These are phyloP conservation scores for Stereum hirsutum DNA, from an alignment of 1,284 basidiomycete genomes.

Conservation along the genomic window DNA sequence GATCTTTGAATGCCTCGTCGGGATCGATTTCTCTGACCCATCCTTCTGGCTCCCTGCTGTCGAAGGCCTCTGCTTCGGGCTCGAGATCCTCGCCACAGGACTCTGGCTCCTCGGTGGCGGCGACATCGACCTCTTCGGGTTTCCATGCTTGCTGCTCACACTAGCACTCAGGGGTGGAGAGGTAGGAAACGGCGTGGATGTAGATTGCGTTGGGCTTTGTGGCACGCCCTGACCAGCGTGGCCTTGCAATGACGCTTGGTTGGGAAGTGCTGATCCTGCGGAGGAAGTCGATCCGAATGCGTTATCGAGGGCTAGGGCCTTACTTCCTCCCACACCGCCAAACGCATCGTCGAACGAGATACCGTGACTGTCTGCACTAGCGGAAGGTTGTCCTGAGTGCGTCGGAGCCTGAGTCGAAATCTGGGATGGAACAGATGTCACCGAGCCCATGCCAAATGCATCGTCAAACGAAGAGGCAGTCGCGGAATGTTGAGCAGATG, in stretches of 20 bases:
- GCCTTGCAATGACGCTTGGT: too few species aligned
- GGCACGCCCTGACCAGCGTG: too few species aligned
- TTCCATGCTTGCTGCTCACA: slow-evolving; percentile 10
- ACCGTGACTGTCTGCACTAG: slow-evolving; percentile 10
- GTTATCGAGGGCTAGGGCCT: slow-evolving; percentile 32
- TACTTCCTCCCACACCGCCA: slow-evolving; percentile 34
- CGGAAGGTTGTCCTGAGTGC: slow-evolving; percentile 4
- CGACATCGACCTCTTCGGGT: slow-evolving; percentile 25
- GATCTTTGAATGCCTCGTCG: slow-evolving; percentile 55
- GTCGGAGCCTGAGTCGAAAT: too few species aligned
- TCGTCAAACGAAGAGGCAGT: slow-evolving; percentile 28
- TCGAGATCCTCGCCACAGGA: slow-evolving; percentile 41
- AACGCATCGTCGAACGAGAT: slow-evolving; percentile 57
- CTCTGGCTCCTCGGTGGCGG: slow-evolving; percentile 34
- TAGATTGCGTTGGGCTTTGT: slow-evolving; percentile 18
- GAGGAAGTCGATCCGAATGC: slow-evolving; percentile 20
- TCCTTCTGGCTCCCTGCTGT: slow-evolving; percentile 47
- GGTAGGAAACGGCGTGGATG: slow-evolving; percentile 25
- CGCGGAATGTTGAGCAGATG: slow-evolving; percentile 13
- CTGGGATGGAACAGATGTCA: not conserved
- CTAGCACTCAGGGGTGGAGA: slow-evolving; percentile 15
- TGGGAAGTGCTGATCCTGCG: slow-evolving; percentile 7
- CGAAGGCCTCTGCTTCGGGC: slow-evolving; percentile 50
- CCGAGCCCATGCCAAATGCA: not conserved
- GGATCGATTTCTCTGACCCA: slow-evolving; percentile 40